phyloP scores from a whole-genome alignment of 2,329 filamentous ascomycete species.

The Keithomyces neogunnii region DNA sequence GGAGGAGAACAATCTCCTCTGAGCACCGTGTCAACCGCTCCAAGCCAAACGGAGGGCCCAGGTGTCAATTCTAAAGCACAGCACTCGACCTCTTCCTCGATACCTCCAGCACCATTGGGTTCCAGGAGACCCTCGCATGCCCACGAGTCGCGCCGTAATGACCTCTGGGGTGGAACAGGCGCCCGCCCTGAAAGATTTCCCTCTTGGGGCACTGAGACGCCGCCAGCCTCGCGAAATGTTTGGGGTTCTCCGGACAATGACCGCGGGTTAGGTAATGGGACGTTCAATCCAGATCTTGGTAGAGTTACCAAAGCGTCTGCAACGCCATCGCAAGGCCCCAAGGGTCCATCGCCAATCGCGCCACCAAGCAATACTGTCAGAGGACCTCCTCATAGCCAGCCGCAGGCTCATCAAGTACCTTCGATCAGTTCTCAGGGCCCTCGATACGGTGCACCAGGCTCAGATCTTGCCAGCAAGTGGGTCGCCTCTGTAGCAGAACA shows the following conservation, averaged over 20 bases:
- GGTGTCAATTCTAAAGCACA: slow-evolving; percentile 5
- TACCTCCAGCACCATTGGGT: slow-evolving; percentile 9
- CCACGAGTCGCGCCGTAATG: slow-evolving; percentile 22
- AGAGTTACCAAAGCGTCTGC: slow-evolving; percentile 32
- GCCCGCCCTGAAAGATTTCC: slow-evolving; percentile 39
- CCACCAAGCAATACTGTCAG: slow-evolving; percentile 19
- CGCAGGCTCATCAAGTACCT: slow-evolving; percentile 14
- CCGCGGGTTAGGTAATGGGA: slow-evolving; percentile 67
- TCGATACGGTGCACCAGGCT: slow-evolving; percentile 18
- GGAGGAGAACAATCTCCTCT: not conserved
- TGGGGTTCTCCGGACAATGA: slow-evolving; percentile 70
- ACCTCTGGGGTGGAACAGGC: slow-evolving; percentile 29
- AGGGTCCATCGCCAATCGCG: slow-evolving; percentile 38
- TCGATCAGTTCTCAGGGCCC: slow-evolving; percentile 22
- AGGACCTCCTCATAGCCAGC: slow-evolving; percentile 10
- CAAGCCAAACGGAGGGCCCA: slow-evolving; percentile 2
- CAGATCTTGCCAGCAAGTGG: slow-evolving; percentile 33
- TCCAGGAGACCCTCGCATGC: slow-evolving; percentile 23
- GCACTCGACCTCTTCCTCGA: slow-evolving; percentile 10
- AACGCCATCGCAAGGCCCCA: slow-evolving; percentile 22
- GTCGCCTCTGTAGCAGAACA: slow-evolving; percentile 32
- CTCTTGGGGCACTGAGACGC: slow-evolving; percentile 39
- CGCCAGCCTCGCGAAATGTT: slow-evolving; percentile 49
- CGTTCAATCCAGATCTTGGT: slow-evolving; percentile 57
- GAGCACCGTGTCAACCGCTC: slow-evolving; percentile 1